Base-by-base conservation (phyloP, 1,284 basidiomycete species). In the Schizophyllum amplum region DNA sequence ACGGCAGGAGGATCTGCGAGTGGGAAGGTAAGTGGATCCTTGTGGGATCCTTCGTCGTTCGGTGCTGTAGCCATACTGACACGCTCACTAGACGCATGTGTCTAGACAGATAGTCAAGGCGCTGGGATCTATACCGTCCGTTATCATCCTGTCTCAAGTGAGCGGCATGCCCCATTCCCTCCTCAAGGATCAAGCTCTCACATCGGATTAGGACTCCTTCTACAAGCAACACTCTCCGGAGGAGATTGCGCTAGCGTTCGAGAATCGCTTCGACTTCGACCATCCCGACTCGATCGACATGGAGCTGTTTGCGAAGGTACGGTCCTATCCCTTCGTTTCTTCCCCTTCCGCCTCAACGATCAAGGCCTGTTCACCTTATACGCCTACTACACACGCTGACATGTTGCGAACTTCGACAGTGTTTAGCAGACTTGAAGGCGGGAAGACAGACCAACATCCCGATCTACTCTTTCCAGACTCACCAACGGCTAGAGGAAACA, bases 281-380 rank as follows among this genome's bases (percentile, higher is more conserved):
- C 92, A 94, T 65, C 96, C 96, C 4, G 83, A 92, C 69, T 87
- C 95, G 1, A 90, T 98, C 57, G 96, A 98, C 70, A 91, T 92
- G 81, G 82, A 86, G 1, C 75, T 93, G 65, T 94, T 98, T 65
- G 84, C 87, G 53, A 71, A 83, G 59, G 92, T 93, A 67, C 57
- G 82, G 73, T 58, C 26, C 21, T 42, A 33, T 59, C 42, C 52
- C 17, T 50, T 11, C 52, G 17, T 25, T 46, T 26, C 5, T 17
- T 47, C 52, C 15, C 13, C 48, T 27, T n/a, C 11, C n/a, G 58
- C 13, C n/a, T n/a, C n/a, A n/a, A n/a, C n/a, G n/a, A n/a, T 17
- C 48, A 22, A 24, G 33, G 25, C 42, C 55, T 47, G 21, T n/a
- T 51, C 50, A 42, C 23, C 20, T 47, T 55, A 57, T 6, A 27